These are phyloP conservation scores for Grosmannia serpens DNA, from an alignment of 2,329 filamentous ascomycete species.

Conservation along the genomic window DNA sequence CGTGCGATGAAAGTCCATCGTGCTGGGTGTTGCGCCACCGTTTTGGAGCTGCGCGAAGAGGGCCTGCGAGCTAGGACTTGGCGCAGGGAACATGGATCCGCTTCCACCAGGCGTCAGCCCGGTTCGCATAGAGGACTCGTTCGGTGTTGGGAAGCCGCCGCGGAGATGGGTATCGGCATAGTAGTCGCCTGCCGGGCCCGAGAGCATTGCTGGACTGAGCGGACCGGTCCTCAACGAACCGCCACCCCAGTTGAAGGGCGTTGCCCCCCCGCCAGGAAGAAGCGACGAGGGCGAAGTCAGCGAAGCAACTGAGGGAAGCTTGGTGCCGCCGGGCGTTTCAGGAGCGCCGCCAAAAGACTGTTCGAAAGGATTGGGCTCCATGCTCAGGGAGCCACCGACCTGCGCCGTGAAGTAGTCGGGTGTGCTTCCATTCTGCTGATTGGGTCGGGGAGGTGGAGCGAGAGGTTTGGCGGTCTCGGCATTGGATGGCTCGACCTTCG, in stretches of 20 bases:
- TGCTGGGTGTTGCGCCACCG: slow-evolving; percentile 77
- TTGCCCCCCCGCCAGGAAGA: slow-evolving; percentile 60
- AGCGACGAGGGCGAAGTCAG: slow-evolving; percentile 84
- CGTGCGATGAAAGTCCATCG: slow-evolving; percentile 88
- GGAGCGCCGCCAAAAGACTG: slow-evolving; percentile 68
- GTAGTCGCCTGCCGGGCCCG: slow-evolving; percentile 76
- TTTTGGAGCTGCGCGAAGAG: slow-evolving; percentile 69
- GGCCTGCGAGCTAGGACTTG: slow-evolving; percentile 76
- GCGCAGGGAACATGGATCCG: slow-evolving; percentile 92
- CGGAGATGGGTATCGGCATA: slow-evolving; percentile 72
- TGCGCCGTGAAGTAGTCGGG: slow-evolving; percentile 59
- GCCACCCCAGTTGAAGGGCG: slow-evolving; percentile 66
- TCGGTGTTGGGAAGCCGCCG: slow-evolving; percentile 83
- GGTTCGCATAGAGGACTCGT: slow-evolving; percentile 87
- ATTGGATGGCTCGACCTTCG: background rate
- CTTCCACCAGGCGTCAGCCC: slow-evolving; percentile 89
- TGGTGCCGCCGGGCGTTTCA: slow-evolving; percentile 72
- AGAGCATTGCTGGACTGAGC: slow-evolving; percentile 93
- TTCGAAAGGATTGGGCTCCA: slow-evolving; percentile 94
- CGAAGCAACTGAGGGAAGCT: slow-evolving; percentile 80
- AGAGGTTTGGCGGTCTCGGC: slow-evolving; percentile 52
- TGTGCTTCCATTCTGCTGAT: slow-evolving; percentile 39
- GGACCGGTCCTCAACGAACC: slow-evolving; percentile 85
- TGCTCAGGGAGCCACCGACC: slow-evolving; percentile 45
- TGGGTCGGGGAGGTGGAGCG: slow-evolving; percentile 58